phyloP scores from a whole-genome alignment of 805 yeast genomes.

The Clavispora asparagi region DNA sequence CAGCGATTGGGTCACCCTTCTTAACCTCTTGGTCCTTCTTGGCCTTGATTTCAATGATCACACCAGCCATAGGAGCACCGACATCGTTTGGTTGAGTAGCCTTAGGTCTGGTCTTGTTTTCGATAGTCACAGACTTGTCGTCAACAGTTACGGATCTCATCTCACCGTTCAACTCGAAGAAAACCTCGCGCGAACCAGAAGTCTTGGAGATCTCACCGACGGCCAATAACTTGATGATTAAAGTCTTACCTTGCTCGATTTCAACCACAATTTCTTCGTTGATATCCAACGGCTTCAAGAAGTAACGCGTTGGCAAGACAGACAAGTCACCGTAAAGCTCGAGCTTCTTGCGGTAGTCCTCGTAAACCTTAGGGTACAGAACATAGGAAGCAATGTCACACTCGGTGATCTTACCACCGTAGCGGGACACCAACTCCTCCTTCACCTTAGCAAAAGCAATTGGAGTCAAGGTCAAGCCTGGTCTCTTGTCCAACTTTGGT shows the following conservation, averaged over 20 bases:
- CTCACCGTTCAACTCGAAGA: conserved; percentile 98
- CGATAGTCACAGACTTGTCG: conserved; percentile 83
- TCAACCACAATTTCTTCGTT: conserved; percentile 87
- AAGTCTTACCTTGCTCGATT: conserved; percentile 91
- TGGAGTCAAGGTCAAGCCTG: conserved; percentile 88
- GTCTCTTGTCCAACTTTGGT: conserved; percentile 81
- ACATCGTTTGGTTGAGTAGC: conserved; percentile 91
- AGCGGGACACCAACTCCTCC: conserved; percentile 70
- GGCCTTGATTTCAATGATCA: conserved; percentile 88
- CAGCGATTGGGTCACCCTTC: conserved; percentile 95
- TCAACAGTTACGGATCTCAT: conserved; percentile 90
- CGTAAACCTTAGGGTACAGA: conserved; percentile 98
- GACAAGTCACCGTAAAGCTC: conserved; percentile 89
- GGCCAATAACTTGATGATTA: conserved; percentile 88
- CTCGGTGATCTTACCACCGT: conserved; percentile 69
- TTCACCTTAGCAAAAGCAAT: conserved; percentile 68
- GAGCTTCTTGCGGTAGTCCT: conserved; percentile 67
- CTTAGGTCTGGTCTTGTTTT: conserved; percentile 81
- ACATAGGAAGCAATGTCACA: conserved; percentile 90
- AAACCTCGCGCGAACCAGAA: conserved; percentile 92
- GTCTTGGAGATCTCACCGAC: conserved; percentile 80
- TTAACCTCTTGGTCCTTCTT: conserved; percentile 83
- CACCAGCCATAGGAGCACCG: conserved; percentile 99
- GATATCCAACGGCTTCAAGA: conserved; percentile 80
- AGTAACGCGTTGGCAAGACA: conserved; percentile 87